These are phyloP conservation scores for Byssoonygena ceratinophila DNA, from an alignment of 2,329 filamentous ascomycete genomes.

Conservation along the genomic window DNA sequence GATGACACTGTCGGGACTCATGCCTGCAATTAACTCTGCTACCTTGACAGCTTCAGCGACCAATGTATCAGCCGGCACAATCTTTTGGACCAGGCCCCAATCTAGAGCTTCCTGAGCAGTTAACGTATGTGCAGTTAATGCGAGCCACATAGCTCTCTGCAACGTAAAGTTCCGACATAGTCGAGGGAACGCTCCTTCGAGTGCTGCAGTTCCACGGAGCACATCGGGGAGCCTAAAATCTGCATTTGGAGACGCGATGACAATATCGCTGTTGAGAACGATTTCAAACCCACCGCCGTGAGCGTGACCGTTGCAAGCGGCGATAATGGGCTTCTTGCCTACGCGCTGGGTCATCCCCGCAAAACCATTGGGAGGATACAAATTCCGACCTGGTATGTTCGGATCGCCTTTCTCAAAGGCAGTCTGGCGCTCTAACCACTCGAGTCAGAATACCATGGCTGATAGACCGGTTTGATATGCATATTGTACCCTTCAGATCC, in stretches of 20 bases:
- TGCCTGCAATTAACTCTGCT: conserved; percentile 49
- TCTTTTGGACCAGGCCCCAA: conserved; percentile 58
- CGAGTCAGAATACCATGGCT: conserved; percentile 3
- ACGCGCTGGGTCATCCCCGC: conserved; percentile 46
- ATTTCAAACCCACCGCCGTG: conserved; percentile 72
- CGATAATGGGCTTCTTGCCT: conserved; percentile 63
- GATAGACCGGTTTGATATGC: too few species aligned
- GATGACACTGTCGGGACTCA: conserved; percentile 63
- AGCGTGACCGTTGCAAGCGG: conserved; percentile 64
- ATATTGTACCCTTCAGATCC: conserved; percentile 33
- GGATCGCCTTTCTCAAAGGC: conserved; percentile 19
- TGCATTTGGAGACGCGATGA: conserved; percentile 49
- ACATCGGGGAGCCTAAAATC: conserved; percentile 62
- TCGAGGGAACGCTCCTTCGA: conserved; percentile 60
- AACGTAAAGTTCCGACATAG: conserved; percentile 54
- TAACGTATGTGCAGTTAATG: conserved; percentile 52
- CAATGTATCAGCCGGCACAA: conserved; percentile 51
- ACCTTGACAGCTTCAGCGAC: conserved; percentile 61
- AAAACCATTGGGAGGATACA: conserved; percentile 42
- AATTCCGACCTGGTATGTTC: conserved; percentile 20
- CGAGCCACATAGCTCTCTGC: conserved; percentile 61
- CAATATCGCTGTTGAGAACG: conserved; percentile 74
- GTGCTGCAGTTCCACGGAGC: conserved; percentile 57
- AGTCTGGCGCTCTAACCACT: conserved; percentile 24
- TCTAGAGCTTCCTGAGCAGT: conserved; percentile 47